Evolutionary conservation across 2,329 filamentous ascomycete genomes (phyloP).

Genomic region (Colletotrichum orbiculare): DNA sequence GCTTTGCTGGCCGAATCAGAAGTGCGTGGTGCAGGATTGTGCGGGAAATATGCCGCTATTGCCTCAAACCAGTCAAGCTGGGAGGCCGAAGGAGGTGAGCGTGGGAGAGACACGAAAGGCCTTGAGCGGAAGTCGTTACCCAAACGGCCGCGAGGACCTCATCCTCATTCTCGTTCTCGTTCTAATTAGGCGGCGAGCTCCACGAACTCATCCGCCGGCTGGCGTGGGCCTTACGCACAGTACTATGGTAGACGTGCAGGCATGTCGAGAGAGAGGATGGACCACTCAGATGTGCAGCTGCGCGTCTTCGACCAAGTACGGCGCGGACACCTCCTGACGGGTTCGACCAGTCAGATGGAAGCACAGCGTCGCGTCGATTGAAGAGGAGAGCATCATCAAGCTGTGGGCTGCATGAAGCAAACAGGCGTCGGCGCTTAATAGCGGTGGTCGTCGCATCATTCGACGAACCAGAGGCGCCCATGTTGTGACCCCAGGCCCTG

Average conservation of each 20-base stretch:
- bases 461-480: conserved; percentile 51
- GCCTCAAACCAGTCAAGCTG: background rate
- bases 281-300: conserved; percentile 50
- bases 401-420: conserved; percentile 59
- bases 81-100: conserved; percentile 7
- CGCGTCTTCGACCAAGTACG: conserved; percentile 46
- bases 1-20: conserved; percentile 27
- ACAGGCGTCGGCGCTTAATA: conserved; percentile 69
- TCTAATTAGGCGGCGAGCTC: background rate
- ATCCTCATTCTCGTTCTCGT: background rate
- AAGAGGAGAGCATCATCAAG: conserved; percentile 40
- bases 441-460: conserved; percentile 54
- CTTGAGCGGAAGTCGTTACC: background rate
- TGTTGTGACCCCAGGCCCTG: conserved; percentile 41
- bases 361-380: conserved; percentile 43
- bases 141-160: background rate
- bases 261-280: conserved; percentile 27
- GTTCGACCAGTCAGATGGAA: conserved; percentile 46
- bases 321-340: conserved; percentile 31
- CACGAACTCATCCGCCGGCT: conserved; percentile 4
- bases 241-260: conserved; percentile 27
- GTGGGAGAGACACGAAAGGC: background rate
- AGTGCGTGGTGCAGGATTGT: conserved; percentile 16
- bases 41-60: conserved; percentile 11
- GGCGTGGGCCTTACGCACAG: background rate